Evolutionary conservation across 208 protist species (phyloP), one percentile per base, ranked within the genome.

Genomic region (Trypanosoma brucei): DNA sequence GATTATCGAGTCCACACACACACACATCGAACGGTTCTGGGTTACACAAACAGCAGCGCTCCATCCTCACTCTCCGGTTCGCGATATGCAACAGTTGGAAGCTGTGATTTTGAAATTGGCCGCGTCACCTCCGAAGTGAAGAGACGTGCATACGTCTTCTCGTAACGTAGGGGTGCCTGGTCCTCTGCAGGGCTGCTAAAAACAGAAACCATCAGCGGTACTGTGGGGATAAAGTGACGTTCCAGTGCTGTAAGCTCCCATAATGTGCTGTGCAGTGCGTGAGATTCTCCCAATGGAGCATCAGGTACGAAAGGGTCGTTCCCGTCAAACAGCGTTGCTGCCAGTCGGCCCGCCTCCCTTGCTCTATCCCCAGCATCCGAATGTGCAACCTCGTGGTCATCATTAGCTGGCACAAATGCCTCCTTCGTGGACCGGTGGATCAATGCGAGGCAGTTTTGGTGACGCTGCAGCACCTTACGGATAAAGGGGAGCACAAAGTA

Each of bases 211-310:
- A 95, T 96, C 37, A 92, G 75, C 45, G 88, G 86, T 6, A 96
- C 83, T 2, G 75, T 73, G 2, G 88, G 91, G 50, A 91, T 56
- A 63, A 88, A 94, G 81, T 96, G 91, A 33, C 78, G 66, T 72
- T 93, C 84, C 39, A 96, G 75, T 46, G 81, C 84, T 8, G 83
- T 88, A 30, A 96, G 59, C 79, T 96, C 91, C 91, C 91, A 96
- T 55, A 94, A 63, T 5, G 88, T 91, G 8, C 85, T 93, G 59
- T 86, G 67, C 45, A 94, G 58, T 1, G 91, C 91, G 56, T 85
- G 70, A 36, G 83, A 81, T 30, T 61, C 52, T 49, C 68, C 60
- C 40, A 88, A 60, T 45, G 34, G 59, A 13, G 70, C 73, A 46
- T 86, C 72, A 13, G 37, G 34, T 8, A 64, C 13, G 56, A 87